phyloP scores from a whole-genome alignment of 139 green algal genomes.

The Limnomonas spitsbergensis region DNA sequence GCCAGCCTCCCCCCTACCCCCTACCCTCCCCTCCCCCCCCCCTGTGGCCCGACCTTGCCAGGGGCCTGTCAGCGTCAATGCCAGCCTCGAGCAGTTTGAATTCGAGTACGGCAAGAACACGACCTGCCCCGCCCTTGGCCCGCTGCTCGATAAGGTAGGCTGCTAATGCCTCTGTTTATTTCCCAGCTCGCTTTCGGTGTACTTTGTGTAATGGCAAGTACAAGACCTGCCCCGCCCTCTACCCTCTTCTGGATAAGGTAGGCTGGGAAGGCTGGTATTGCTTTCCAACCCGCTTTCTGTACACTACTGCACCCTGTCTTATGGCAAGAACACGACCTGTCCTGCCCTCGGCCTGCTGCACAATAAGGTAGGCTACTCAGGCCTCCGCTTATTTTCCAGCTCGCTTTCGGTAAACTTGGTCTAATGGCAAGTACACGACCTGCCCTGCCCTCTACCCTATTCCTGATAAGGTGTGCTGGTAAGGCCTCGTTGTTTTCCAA shows the following conservation, averaged over 20 bases:
- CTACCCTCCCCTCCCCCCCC: no score
- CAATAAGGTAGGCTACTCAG: not conserved
- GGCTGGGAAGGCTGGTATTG: not conserved
- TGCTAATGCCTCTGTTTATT: not conserved
- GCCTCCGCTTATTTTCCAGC: not conserved
- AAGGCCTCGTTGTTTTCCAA: not conserved
- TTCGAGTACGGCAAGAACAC: conserved; percentile 22
- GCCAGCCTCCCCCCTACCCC: no score
- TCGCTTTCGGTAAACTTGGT: not conserved
- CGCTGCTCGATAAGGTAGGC: not conserved
- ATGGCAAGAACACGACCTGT: conserved; percentile 20
- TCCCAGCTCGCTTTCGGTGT: not conserved
- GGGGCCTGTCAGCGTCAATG: conserved; percentile 1
- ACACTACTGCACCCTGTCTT: not conserved
- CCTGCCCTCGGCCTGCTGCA: not conserved
- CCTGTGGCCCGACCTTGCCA: no score
- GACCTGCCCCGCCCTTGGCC: not conserved
- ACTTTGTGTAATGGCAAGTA: conserved; percentile 8
- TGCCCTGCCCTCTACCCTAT: not conserved
- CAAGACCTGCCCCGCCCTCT: conserved; percentile 1
- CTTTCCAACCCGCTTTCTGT: not conserved
- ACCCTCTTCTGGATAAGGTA: not conserved
- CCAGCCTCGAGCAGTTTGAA: not conserved
- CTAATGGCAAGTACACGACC: conserved; percentile 15
- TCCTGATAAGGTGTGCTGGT: not conserved